Conservation (phyloP, 768 basidiomycete species). For the Exidia glandulosa region DNA sequence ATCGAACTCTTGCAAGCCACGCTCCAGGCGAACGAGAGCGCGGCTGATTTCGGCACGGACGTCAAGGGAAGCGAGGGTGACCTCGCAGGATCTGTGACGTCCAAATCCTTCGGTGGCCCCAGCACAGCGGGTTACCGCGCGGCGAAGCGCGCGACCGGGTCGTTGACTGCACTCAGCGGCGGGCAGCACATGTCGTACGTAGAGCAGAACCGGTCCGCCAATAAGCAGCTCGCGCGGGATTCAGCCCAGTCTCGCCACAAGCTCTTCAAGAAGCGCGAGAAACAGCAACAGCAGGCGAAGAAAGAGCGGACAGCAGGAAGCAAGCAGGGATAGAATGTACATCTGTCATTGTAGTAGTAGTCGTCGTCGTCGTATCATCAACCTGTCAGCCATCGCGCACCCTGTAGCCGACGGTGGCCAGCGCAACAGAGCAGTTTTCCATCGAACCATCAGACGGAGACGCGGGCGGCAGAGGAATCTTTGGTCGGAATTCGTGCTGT, state of each 20-base stretch:
- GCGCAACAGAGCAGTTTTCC: not conserved
- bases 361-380: not conserved
- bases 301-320: constrained; percentile 1
- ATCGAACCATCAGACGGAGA: not conserved
- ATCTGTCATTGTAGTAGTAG: not conserved
- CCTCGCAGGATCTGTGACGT: constrained; percentile 14
- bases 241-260: constrained; percentile 10
- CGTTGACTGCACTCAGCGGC: constrained; percentile 73
- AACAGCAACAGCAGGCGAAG: constrained; percentile 8
- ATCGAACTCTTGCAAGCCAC: constrained; percentile 94
- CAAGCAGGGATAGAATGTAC: not conserved
- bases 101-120: constrained; percentile 10
- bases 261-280: constrained; percentile 20
- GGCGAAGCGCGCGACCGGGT: constrained; percentile 71
- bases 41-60: constrained; percentile 80
- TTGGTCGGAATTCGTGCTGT: not conserved
- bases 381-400: too few species aligned
- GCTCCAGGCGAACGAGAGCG: constrained; percentile 80
- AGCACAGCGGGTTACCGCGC: constrained; percentile 46
- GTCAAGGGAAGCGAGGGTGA: constrained; percentile 29
- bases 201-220: constrained; percentile 84
- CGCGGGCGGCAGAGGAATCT: not conserved
- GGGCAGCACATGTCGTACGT: constrained; percentile 88
- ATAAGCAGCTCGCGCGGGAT: constrained; percentile 36
- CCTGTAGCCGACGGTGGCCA: not conserved